Evolutionary conservation across 148 eudicot species (phyloP).

Genomic region (Vaccinium myrtillus): DNA sequence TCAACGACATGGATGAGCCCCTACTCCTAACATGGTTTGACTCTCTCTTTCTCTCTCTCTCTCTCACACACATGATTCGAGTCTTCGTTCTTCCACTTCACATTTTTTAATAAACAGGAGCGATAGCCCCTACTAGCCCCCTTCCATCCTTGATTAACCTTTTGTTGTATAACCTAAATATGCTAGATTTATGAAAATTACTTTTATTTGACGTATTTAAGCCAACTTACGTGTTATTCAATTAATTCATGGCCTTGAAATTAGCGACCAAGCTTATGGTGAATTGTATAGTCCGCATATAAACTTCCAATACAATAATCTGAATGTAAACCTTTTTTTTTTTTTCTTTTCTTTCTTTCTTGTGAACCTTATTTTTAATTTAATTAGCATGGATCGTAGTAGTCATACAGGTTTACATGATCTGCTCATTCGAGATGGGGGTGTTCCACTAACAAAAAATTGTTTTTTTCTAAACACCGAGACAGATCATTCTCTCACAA

Average conservation of each 20-base stretch:
- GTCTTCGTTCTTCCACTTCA: neutral
- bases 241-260: too few relatives aligned
- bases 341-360: too few relatives aligned
- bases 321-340: too few relatives aligned
- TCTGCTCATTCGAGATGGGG: too few relatives aligned
- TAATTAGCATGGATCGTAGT: neutral
- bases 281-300: neutral
- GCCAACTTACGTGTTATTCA: neutral
- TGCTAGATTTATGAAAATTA: neutral
- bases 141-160: too few relatives aligned
- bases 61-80: neutral
- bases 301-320: neutral
- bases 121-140: too few relatives aligned
- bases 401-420: neutral
- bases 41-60: neutral
- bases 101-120: too few relatives aligned
- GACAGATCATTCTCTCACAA: too few relatives aligned
- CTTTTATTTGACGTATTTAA: neutral
- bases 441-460: too few relatives aligned
- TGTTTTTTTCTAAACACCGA: too few relatives aligned
- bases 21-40: constrained; percentile 44
- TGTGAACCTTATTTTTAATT: neutral
- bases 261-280: too few relatives aligned
- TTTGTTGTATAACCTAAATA: neutral
- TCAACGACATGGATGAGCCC: constrained; percentile 42